A percentile compares a stretch with the other conserved stretches of the same genome.
Evolutionary conservation across 2,329 filamentous ascomycete genomes (phyloP).

Genomic region (Pseudohalonectria lignicola): DNA sequence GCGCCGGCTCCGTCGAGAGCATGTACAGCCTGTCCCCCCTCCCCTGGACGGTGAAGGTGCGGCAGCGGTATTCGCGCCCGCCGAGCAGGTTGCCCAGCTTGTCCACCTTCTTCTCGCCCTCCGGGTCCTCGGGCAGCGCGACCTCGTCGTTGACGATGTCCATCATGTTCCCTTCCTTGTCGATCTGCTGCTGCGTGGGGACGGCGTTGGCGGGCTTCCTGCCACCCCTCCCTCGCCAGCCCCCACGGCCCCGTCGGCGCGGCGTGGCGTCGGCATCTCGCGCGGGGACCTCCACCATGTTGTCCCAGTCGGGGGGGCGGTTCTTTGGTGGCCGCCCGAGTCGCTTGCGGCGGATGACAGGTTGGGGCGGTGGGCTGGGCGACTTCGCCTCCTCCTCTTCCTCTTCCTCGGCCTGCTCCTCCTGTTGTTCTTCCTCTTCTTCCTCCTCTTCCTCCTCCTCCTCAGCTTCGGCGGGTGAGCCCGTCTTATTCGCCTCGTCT

Average conservation of each 20-base stretch:
- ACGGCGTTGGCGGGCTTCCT: conserved; percentile 54
- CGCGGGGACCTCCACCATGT: conserved; percentile 42
- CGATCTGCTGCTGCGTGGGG: conserved; percentile 76
- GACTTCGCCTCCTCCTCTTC: conserved; percentile 31
- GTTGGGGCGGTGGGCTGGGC: conserved; percentile 44
- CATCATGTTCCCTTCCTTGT: conserved; percentile 87
- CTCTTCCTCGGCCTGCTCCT: conserved; percentile 20
- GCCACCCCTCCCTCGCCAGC: conserved; percentile 59
- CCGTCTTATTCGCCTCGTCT: too few species aligned
- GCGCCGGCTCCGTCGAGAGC: conserved; percentile 93
- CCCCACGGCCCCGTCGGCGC: conserved; percentile 54
- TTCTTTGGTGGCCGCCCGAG: conserved; percentile 84
- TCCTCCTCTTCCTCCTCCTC: conserved; percentile 22
- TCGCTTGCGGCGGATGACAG: conserved; percentile 61
- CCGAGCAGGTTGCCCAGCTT: conserved; percentile 73
- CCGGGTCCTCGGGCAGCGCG: conserved; percentile 72
- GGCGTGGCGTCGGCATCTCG: conserved; percentile 45
- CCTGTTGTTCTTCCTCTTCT: conserved; percentile 28
- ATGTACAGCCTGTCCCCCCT: conserved; percentile 86
- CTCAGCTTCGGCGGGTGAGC: conserved; percentile 16
- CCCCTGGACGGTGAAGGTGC: conserved; percentile 83
- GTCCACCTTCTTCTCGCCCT: conserved; percentile 90
- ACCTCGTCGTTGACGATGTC: conserved; percentile 90
- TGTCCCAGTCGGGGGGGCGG: conserved; percentile 68
- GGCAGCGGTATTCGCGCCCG: conserved; percentile 85